These are phyloP conservation scores for Fremontodendron californicum DNA, from an alignment of 345 rosid genomes.

Conservation along the genomic window DNA sequence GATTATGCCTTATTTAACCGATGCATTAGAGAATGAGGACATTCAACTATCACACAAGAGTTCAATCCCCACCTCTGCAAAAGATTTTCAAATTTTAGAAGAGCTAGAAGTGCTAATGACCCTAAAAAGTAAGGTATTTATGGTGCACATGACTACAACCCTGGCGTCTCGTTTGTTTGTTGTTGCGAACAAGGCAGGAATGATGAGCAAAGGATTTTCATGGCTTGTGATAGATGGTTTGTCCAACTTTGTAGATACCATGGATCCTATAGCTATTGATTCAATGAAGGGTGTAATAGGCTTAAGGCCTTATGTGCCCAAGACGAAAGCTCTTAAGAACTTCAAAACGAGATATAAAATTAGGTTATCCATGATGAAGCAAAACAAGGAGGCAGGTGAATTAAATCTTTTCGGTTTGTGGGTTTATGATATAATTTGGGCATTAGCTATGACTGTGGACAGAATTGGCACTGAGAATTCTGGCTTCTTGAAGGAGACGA, in stretches of 20 bases:
- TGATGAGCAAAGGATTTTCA: background rate
- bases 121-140: background rate
- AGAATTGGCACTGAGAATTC: background rate
- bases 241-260: background rate
- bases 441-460: conserved; percentile 17
- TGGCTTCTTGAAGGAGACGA: background rate
- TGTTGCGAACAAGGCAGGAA: background rate
- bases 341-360: conserved; percentile 4
- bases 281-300: background rate
- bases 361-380: background rate
- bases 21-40: background rate
- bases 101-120: background rate
- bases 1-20: background rate
- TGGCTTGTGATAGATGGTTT: conserved; percentile 9
- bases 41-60: background rate
- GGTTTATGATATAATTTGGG: background rate
- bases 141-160: conserved; percentile 4
- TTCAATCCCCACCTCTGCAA: background rate
- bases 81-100: background rate
- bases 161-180: background rate
- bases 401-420: background rate
- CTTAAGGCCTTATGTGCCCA: background rate
- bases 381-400: background rate
- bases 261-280: background rate
- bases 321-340: background rate